Percentiles rank a stretch among this genome's conserved stretches.
These are phyloP conservation scores for Didymella segeticola DNA, from an alignment of 2,329 filamentous ascomycete genomes.

Conservation along the genomic window DNA sequence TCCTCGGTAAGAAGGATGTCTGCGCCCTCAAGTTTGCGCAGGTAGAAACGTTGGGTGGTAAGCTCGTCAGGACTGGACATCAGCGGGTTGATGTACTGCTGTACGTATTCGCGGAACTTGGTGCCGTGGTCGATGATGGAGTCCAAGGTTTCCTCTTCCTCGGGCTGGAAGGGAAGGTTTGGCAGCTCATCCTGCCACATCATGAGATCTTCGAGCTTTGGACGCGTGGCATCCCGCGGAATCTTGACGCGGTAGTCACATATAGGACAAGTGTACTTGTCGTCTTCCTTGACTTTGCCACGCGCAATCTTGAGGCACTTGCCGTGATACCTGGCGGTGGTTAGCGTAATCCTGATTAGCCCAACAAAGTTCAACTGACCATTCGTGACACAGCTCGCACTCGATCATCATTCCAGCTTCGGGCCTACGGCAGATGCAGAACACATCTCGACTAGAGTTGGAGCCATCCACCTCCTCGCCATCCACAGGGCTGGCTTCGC, in stretches of 20 bases:
- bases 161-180: constrained; percentile 87
- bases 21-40: constrained; percentile 95
- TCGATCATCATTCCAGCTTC: constrained; percentile 99
- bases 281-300: constrained; percentile 97
- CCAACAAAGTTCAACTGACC: constrained; percentile 63
- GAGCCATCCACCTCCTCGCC: constrained; percentile 55
- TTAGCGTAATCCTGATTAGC: constrained; percentile 29
- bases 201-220: constrained; percentile 89
- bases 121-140: constrained; percentile 86
- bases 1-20: constrained; percentile 90
- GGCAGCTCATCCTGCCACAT: constrained; percentile 84
- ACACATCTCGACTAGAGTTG: constrained; percentile 74
- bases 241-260: constrained; percentile 98
- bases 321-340: constrained; percentile 82
- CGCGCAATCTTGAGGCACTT: constrained; percentile 98
- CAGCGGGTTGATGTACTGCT: constrained; percentile 79
- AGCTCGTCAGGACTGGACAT: constrained; percentile 85
- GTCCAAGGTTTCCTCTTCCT: constrained; percentile 87
- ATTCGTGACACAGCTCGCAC: constrained; percentile 97
- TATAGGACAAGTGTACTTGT: constrained; percentile 97
- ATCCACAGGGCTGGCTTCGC: constrained; percentile 72
- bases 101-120: constrained; percentile 82
- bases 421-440: constrained; percentile 91
- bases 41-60: constrained; percentile 89
- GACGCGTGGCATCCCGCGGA: constrained; percentile 91